These are phyloP conservation scores for Spizellomyces sp. DNA, from an alignment of 192 early-diverging fungal genomes.

Conservation along the genomic window DNA sequence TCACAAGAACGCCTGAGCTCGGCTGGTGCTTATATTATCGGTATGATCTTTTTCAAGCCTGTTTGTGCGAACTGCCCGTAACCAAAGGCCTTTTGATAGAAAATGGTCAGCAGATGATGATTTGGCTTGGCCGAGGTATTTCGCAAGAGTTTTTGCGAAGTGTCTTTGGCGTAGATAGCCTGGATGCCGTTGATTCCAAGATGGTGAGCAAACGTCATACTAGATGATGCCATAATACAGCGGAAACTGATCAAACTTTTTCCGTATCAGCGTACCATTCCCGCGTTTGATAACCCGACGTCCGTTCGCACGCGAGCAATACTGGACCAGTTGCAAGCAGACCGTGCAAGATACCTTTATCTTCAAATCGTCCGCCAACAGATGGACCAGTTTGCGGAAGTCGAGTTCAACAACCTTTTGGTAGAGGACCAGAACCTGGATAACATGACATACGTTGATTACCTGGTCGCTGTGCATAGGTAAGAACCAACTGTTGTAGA, in stretches of 20 bases:
- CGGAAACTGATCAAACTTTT: neutral
- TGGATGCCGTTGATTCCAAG: conserved; percentile 71
- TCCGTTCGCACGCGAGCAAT: conserved; percentile 70
- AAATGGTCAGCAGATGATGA: conserved; percentile 72
- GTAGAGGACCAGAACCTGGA: conserved; percentile 90
- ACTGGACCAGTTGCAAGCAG: conserved; percentile 61
- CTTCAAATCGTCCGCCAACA: conserved; percentile 82
- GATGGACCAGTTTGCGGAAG: conserved; percentile 74
- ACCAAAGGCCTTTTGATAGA: conserved; percentile 44
- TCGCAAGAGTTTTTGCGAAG: conserved; percentile 63
- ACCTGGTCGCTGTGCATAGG: conserved; percentile 83
- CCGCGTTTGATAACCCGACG: conserved; percentile 64
- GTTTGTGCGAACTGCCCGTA: conserved; percentile 71
- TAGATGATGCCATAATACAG: too few relatives aligned
- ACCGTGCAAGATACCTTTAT: conserved; percentile 66
- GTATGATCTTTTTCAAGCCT: conserved; percentile 36
- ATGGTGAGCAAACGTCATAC: conserved; percentile 48
- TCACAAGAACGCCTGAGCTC: conserved; percentile 78
- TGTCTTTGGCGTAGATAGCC: conserved; percentile 78
- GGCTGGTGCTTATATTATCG: conserved; percentile 79
- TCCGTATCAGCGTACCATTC: conserved; percentile 57
- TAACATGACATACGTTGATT: conserved; percentile 92
- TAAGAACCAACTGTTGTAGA: conserved; percentile 20
- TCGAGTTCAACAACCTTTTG: conserved; percentile 75
- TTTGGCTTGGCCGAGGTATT: conserved; percentile 87